Conservation (phyloP, 345 rosid genomes). For the Erysimum cheiranthoides region DNA sequence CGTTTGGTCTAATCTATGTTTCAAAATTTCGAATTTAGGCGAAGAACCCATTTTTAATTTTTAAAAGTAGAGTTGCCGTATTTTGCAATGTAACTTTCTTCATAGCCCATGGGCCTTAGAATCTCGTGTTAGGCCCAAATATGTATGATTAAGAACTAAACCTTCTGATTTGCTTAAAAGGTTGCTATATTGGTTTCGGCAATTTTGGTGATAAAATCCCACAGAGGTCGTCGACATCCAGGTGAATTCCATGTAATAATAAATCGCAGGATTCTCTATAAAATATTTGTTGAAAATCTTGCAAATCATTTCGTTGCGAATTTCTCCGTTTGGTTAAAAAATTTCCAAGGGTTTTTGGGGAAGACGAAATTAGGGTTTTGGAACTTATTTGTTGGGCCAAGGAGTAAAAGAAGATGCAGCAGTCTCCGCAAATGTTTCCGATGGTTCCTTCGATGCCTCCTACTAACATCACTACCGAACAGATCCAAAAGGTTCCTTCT, state of each 20-base stretch:
- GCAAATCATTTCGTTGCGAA: neutral
- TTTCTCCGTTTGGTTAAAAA: neutral
- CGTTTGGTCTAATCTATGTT: neutral
- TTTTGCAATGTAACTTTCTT: neutral
- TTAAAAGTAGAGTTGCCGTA: neutral
- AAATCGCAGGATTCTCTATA: slow-evolving; percentile 26
- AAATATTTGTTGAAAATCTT: slow-evolving; percentile 12
- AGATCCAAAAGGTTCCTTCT: slow-evolving; percentile 86
- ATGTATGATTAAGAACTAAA: neutral
- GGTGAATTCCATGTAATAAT: slow-evolving; percentile 32
- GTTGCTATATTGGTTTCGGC: neutral
- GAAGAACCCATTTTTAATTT: neutral
- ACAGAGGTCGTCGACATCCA: slow-evolving; percentile 14
- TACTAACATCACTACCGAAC: slow-evolving; percentile 84
- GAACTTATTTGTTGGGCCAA: neutral
- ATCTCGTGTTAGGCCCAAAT: neutral
- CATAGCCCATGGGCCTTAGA: neutral
- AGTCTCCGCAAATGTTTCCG: slow-evolving; percentile 83
- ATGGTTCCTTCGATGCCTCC: slow-evolving; percentile 68
- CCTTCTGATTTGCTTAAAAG: neutral
- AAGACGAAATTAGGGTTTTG: slow-evolving; percentile 36
- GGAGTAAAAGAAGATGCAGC: slow-evolving; percentile 66
- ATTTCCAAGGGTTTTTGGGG: slow-evolving; percentile 11
- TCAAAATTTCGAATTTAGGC: neutral
- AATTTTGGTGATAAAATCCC: slow-evolving; percentile 38